These are phyloP conservation scores for Bolboschoenoplectus hybrid DNA, from an alignment of 202 grass and related monocot species.

Conservation along the genomic window DNA sequence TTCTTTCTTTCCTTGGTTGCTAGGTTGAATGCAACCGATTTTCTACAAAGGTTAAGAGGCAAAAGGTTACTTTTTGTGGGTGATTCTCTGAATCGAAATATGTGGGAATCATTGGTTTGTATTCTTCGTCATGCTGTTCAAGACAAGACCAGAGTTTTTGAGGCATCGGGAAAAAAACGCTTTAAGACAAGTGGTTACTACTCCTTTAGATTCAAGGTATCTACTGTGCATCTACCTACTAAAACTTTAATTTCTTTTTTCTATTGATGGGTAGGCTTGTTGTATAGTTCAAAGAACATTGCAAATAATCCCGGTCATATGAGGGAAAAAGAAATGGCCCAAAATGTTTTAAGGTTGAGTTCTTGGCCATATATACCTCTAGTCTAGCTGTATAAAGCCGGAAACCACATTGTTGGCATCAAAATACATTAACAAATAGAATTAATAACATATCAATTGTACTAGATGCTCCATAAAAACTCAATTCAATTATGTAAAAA, in stretches of 20 bases:
- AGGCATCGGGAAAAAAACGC: conserved; percentile 67
- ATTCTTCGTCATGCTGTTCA: conserved; percentile 66
- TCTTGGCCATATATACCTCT: not conserved
- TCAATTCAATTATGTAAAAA: not conserved
- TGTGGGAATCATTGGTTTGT: conserved; percentile 98
- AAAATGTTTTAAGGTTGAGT: conserved; percentile 9
- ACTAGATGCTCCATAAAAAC: not conserved
- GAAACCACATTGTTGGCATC: not conserved
- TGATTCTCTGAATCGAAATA: conserved; percentile 90
- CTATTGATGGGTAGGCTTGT: not conserved
- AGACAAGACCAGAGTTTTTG: conserved; percentile 67
- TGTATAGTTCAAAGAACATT: not conserved
- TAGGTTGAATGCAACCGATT: conserved; percentile 73
- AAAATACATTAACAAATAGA: not conserved
- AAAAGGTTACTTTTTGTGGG: conserved; percentile 92
- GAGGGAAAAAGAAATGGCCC: not conserved
- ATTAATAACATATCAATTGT: not conserved
- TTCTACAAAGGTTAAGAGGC: conserved; percentile 76
- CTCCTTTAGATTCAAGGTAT: conserved; percentile 86
- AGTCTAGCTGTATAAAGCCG: not conserved
- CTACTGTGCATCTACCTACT: not conserved
- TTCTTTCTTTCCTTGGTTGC: not conserved
- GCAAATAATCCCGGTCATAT: conserved; percentile 8
- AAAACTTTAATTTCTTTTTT: not conserved
- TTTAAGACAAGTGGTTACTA: conserved; percentile 84